These are phyloP conservation scores for Lipomyces anomalus DNA, from an alignment of 805 yeast species.

Conservation along the genomic window DNA sequence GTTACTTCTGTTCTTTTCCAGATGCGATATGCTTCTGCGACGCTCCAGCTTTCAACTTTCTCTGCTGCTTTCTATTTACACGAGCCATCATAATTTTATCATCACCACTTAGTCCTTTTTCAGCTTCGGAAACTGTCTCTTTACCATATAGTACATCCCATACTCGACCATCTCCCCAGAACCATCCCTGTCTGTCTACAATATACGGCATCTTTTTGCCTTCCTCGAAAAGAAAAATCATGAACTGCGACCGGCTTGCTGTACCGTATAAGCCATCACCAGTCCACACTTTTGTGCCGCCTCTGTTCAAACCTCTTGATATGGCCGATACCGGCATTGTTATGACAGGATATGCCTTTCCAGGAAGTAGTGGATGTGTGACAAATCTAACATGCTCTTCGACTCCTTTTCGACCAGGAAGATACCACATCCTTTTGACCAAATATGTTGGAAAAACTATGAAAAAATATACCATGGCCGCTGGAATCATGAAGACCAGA, in stretches of 20 bases:
- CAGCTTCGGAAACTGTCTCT: slow-evolving; percentile 70
- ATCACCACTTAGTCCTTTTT: slow-evolving; percentile 60
- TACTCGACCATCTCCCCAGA: slow-evolving; percentile 89
- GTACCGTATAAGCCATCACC: slow-evolving; percentile 88
- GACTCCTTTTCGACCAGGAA: slow-evolving; percentile 41
- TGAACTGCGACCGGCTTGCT: slow-evolving; percentile 64
- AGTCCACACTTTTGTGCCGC: slow-evolving; percentile 66
- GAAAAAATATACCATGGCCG: slow-evolving; percentile 38
- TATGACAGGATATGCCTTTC: slow-evolving; percentile 65
- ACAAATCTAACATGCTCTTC: slow-evolving; percentile 56
- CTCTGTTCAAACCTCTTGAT: slow-evolving; percentile 42
- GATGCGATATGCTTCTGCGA: too few species aligned
- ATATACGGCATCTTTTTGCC: slow-evolving; percentile 59
- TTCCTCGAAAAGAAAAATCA: slow-evolving; percentile 62
- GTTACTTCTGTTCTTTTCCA: too few species aligned
- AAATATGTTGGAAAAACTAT: slow-evolving; percentile 62
- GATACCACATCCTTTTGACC: slow-evolving; percentile 68
- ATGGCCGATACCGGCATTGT: slow-evolving; percentile 57
- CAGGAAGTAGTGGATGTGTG: slow-evolving; percentile 71
- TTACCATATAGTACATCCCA: slow-evolving; percentile 78
- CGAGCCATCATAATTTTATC: slow-evolving; percentile 37
- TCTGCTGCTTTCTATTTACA: slow-evolving; percentile 3
- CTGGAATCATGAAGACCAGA: slow-evolving; percentile 39
- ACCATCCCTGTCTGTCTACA: slow-evolving; percentile 80
- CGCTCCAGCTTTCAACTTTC: too few species aligned